A percentile compares a stretch with the other conserved stretches of the same genome.
Evolutionary conservation across 2,329 filamentous ascomycete species (phyloP).

Genomic region (Gyromitra esculenta): DNA sequence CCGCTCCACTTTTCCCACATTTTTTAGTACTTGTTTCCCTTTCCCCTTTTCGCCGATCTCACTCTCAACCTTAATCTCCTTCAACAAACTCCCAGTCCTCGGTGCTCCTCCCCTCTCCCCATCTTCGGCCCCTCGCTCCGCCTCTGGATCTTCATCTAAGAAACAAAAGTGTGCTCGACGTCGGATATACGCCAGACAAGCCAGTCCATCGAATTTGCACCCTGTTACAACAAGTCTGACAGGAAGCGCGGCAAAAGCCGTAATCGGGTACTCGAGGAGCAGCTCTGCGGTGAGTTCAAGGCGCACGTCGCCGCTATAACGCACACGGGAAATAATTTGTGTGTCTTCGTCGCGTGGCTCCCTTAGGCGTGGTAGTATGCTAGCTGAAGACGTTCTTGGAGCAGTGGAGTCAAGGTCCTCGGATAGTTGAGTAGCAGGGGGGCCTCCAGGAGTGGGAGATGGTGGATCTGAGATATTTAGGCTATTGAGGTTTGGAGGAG

Average conservation of each 20-base stretch:
- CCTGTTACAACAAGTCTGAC: constrained; percentile 95
- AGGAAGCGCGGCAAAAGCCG: constrained; percentile 94
- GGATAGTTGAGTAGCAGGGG: constrained; percentile 45
- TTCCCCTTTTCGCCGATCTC: constrained; percentile 94
- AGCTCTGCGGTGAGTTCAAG: constrained; percentile 94
- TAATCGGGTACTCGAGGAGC: constrained; percentile 96
- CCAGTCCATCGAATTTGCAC: constrained; percentile 92
- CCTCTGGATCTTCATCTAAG: constrained; percentile 86
- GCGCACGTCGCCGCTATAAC: constrained; percentile 86
- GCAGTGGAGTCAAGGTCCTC: constrained; percentile 44
- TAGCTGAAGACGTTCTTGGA: constrained; percentile 30
- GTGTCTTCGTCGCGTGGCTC: constrained; percentile 86
- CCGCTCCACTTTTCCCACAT: constrained; percentile 97
- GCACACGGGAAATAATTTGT: constrained; percentile 90
- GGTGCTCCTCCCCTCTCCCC: constrained; percentile 56
- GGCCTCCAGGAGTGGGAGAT: constrained; percentile 48
- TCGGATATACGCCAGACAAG: constrained; percentile 89
- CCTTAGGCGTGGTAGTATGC: constrained; percentile 65
- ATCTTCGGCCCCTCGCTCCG: constrained; percentile 62
- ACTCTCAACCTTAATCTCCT: constrained; percentile 95
- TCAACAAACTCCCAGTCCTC: constrained; percentile 70
- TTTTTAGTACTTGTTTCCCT: constrained; percentile 94
- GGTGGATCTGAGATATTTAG: constrained; percentile 52
- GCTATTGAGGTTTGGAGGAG: constrained; percentile 49
- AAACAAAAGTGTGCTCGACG: constrained; percentile 94